A percentile compares a stretch with the other conserved stretches of the same genome.
Conservation (phyloP, 2,329 filamentous ascomycete genomes). For the Magnaporthiopsis rhizophila region DNA sequence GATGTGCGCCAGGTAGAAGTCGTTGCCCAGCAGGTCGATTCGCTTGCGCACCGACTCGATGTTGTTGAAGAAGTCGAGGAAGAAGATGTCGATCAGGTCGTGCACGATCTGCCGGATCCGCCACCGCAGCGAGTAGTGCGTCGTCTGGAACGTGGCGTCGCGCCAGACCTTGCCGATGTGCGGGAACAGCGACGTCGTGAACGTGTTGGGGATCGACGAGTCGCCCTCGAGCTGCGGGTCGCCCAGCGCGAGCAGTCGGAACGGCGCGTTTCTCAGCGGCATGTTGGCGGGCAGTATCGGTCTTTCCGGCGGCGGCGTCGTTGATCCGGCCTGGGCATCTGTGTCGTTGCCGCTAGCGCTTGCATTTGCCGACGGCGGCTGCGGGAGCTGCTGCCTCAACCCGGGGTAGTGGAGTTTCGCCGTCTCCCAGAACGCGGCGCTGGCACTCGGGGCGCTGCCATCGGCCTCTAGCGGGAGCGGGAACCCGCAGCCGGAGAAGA, state of each 20-base stretch:
- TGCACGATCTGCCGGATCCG: constrained; percentile 47
- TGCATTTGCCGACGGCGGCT: constrained; percentile 12
- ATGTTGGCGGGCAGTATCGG: constrained; percentile 10
- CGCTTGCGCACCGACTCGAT: constrained; percentile 65
- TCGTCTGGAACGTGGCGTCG: constrained; percentile 39
- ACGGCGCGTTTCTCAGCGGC: constrained; percentile 50
- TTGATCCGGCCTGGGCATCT: background rate
- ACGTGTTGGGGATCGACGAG: constrained; percentile 62
- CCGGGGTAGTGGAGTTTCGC: constrained; percentile 33
- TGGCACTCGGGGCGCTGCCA: constrained; percentile 9
- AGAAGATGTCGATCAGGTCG: constrained; percentile 51
- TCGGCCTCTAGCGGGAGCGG: constrained; percentile 39
- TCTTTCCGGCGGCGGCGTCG: background rate
- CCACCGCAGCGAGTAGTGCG: constrained; percentile 38
- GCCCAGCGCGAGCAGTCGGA: constrained; percentile 78
- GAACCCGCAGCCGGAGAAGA: constrained; percentile 75
- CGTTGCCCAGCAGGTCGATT: constrained; percentile 86
- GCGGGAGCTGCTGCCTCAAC: constrained; percentile 13
- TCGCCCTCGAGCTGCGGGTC: constrained; percentile 94
- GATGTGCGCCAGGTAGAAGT: constrained; percentile 89
- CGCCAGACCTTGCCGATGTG: constrained; percentile 39
- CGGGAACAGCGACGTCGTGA: constrained; percentile 41
- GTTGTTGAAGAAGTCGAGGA: constrained; percentile 61
- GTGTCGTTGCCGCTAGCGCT: constrained; percentile 11
- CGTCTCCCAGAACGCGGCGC: constrained; percentile 30